These are phyloP conservation scores for Aegilops umbellulata DNA, from an alignment of 176 grass and related monocot genomes.

Conservation along the genomic window DNA sequence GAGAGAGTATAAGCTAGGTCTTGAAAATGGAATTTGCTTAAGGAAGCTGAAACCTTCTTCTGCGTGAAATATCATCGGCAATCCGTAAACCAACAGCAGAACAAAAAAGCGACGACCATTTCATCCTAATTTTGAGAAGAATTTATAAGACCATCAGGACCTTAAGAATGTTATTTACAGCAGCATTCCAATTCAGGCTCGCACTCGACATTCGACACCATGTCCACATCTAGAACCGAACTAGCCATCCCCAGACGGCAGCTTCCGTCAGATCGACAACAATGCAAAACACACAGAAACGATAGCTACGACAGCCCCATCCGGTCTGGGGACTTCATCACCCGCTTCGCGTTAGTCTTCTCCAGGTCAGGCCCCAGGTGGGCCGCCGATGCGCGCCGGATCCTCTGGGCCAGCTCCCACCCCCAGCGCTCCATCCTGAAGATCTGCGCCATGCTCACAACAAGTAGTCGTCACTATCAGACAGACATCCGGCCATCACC, in stretches of 20 bases:
- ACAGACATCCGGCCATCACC: background rate
- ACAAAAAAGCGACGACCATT: too few relatives aligned
- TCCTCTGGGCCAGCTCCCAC: constrained; percentile 20
- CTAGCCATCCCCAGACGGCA: background rate
- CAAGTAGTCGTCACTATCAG: background rate
- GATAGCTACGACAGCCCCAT: too few relatives aligned
- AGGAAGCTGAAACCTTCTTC: too few relatives aligned
- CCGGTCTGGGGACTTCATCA: background rate
- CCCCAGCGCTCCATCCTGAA: background rate
- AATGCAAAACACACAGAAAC: background rate
- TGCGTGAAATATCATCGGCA: too few relatives aligned
- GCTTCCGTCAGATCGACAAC: background rate
- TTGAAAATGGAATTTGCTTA: too few relatives aligned
- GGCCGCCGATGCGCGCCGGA: background rate
- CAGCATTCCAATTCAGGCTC: background rate
- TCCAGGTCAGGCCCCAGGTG: background rate
- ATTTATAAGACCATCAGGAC: background rate
- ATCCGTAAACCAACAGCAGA: too few relatives aligned
- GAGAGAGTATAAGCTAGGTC: too few relatives aligned
- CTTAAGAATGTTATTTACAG: background rate
- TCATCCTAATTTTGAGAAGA: too few relatives aligned
- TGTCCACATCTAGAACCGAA: background rate
- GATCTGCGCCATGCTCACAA: background rate
- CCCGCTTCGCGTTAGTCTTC: background rate
- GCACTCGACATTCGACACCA: background rate